Conservation (phyloP, 1,139 yeast species). For the Geotrichum fermentans region DNA sequence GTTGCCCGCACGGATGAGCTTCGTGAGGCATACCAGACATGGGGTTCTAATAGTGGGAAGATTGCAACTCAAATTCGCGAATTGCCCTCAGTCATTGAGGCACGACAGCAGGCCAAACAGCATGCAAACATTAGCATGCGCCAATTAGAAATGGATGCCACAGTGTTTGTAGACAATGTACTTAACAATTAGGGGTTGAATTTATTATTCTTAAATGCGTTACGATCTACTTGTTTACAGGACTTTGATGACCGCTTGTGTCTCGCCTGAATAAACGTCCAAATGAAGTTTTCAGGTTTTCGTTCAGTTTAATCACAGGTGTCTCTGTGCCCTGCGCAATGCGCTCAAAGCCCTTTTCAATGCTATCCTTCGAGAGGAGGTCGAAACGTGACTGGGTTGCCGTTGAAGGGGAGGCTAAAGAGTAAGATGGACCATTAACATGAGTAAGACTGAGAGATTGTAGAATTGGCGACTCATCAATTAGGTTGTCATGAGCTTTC, state of each 20-base stretch:
- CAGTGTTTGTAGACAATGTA: conserved; percentile 11
- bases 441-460: conserved; percentile 27
- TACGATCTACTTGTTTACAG: conserved; percentile 12
- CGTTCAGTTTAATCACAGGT: conserved; percentile 52
- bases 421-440: conserved; percentile 5
- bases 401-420: background rate
- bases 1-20: conserved; percentile 13
- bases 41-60: conserved; percentile 12
- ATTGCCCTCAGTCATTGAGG: conserved; percentile 12
- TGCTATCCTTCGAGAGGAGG: conserved; percentile 44
- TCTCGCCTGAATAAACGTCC: conserved; percentile 58
- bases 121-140: conserved; percentile 9
- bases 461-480: conserved; percentile 45
- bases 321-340: conserved; percentile 48
- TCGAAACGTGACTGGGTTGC: conserved; percentile 11
- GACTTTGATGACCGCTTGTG: conserved; percentile 15
- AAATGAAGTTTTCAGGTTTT: conserved; percentile 48
- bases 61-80: background rate
- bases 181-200: background rate
- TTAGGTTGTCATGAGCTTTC: conserved; percentile 46
- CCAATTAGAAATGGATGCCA: conserved; percentile 14
- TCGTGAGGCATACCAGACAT: conserved; percentile 13
- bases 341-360: conserved; percentile 54
- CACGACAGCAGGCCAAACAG: conserved; percentile 17
- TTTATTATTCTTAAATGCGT: background rate